Conservation (phyloP, 371 early-diverging fungal species). For the Mortierella sp. region DNA sequence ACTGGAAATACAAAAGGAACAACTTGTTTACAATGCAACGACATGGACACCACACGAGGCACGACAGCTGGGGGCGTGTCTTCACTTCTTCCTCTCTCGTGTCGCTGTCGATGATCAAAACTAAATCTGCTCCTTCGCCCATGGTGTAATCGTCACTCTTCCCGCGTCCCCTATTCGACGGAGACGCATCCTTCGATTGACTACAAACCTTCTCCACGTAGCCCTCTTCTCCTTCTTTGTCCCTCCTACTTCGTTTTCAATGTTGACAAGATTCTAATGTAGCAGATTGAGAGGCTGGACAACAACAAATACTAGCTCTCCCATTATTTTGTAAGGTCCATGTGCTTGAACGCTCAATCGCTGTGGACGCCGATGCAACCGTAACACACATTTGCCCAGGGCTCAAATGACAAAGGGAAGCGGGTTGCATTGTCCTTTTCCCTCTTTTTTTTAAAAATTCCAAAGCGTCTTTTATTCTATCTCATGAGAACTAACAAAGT, state of each 20-base stretch:
- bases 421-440: no score
- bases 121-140: background rate
- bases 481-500: background rate
- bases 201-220: background rate
- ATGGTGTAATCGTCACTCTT: background rate
- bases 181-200: background rate
- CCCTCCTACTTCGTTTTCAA: background rate
- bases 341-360: constrained; percentile 17
- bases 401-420: background rate
- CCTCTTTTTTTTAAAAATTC: background rate
- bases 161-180: background rate
- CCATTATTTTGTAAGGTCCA: constrained; percentile 6
- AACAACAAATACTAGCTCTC: background rate
- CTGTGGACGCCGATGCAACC: constrained; percentile 13
- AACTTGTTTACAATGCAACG: background rate
- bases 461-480: background rate
- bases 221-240: background rate
- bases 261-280: background rate
- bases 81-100: background rate
- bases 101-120: background rate
- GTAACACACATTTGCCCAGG: constrained; percentile 18
- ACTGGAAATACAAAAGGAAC: background rate
- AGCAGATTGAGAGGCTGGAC: background rate
- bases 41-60: constrained; percentile 1
- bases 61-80: background rate